Conservation (phyloP, 2,329 filamentous ascomycete genomes). For the Immersiporthe knoxdaviesiana region DNA sequence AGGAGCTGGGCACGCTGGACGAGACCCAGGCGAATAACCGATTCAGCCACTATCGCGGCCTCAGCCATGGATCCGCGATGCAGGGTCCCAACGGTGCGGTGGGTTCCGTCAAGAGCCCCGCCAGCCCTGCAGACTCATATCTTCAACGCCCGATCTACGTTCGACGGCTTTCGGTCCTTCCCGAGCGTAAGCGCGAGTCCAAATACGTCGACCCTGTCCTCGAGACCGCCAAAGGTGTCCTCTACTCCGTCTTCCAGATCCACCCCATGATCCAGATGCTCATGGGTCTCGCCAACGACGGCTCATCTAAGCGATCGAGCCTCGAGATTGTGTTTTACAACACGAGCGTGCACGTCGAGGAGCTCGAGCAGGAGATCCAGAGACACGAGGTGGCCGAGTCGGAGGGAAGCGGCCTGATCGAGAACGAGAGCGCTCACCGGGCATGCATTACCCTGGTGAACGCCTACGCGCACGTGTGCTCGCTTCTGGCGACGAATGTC, state of each 20-base stretch:
- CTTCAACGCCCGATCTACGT: constrained; percentile 65
- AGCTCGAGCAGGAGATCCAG: constrained; percentile 67
- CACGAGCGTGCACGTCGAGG: constrained; percentile 67
- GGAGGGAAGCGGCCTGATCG: constrained; percentile 52
- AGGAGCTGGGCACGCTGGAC: constrained; percentile 65
- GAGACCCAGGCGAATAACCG: constrained; percentile 66
- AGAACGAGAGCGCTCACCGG: constrained; percentile 66
- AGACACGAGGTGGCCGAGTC: constrained; percentile 59
- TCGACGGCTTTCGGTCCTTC: constrained; percentile 64
- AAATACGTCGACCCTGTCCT: constrained; percentile 63
- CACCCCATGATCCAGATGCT: constrained; percentile 70
- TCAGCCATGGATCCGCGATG: constrained; percentile 72
- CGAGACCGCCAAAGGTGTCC: constrained; percentile 67
- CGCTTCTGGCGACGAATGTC: constrained; percentile 62
- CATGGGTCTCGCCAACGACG: constrained; percentile 64
- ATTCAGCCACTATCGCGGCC: constrained; percentile 67
- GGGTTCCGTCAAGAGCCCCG: constrained; percentile 54
- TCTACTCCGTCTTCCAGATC: constrained; percentile 70
- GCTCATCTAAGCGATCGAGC: constrained; percentile 63
- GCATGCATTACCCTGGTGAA: constrained; percentile 66
- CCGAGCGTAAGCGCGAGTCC: constrained; percentile 65
- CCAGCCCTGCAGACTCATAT: constrained; percentile 61
- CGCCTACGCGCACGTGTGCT: constrained; percentile 68
- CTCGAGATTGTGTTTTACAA: constrained; percentile 71
- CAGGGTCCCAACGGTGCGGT: constrained; percentile 49